These are phyloP conservation scores for Olyra latifolia DNA, from an alignment of 176 grass and related monocot species.

Conservation along the genomic window DNA sequence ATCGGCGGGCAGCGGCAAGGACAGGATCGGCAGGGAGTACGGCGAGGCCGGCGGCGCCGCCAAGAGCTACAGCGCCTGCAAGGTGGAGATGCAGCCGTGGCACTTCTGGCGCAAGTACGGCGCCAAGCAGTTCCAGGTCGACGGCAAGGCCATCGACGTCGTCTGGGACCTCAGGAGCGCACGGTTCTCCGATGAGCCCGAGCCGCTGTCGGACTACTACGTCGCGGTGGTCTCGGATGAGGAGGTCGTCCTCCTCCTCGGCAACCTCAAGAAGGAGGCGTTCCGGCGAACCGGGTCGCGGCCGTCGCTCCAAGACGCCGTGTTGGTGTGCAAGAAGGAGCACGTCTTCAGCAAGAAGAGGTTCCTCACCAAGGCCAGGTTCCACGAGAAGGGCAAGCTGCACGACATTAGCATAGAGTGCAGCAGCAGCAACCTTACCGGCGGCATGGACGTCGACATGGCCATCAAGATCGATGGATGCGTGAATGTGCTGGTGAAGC, in stretches of 20 bases:
- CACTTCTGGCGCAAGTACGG: conserved; percentile 89
- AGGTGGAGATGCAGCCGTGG: conserved; percentile 93
- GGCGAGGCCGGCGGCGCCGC: neutral
- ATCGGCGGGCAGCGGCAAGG: conserved; percentile 45
- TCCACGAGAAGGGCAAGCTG: conserved; percentile 63
- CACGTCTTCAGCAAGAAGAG: conserved; percentile 87
- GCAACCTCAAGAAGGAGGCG: conserved; percentile 82
- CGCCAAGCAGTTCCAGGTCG: conserved; percentile 66
- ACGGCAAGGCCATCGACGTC: conserved; percentile 59
- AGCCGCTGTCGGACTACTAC: conserved; percentile 73
- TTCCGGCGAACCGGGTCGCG: conserved; percentile 54
- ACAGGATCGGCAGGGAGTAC: conserved; percentile 44
- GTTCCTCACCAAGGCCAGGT: conserved; percentile 65
- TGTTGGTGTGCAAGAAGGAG: conserved; percentile 76
- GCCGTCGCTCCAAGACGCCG: conserved; percentile 61
- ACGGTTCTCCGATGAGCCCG: conserved; percentile 66
- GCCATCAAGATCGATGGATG: conserved; percentile 75
- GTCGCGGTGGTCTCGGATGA: conserved; percentile 61
- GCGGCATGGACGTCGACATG: conserved; percentile 64
- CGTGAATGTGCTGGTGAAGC: conserved; percentile 57
- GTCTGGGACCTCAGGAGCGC: conserved; percentile 82
- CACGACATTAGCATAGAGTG: conserved; percentile 91
- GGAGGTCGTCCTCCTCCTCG: conserved; percentile 79
- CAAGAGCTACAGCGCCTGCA: conserved; percentile 53
- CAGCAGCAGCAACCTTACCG: conserved; percentile 48